Percentiles rank a stretch among this genome's conserved stretches.
Evolutionary conservation across 176 grass and related monocot species (phyloP).

Genomic region (Hsuehochloa calcarea): DNA sequence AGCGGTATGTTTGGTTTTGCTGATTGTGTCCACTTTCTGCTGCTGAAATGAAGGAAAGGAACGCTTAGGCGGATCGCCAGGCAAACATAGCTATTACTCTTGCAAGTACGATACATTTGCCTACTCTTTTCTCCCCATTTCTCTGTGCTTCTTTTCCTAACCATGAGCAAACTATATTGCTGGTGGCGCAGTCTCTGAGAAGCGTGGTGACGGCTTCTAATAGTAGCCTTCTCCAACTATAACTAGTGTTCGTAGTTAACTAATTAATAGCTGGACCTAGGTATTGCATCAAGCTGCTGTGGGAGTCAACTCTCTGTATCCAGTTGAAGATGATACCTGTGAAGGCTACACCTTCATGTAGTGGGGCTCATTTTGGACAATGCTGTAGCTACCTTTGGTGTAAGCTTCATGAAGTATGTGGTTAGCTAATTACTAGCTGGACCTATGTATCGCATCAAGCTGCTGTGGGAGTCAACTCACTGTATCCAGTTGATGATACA

Average conservation of each 20-base stretch:
- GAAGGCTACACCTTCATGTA: too few species aligned
- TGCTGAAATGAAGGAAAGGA: conserved; percentile 51
- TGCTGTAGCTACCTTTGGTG: too few species aligned
- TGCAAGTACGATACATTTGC: conserved; percentile 22
- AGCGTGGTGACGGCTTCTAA: conserved; percentile 47
- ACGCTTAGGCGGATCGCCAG: conserved; percentile 63
- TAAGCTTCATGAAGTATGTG: background rate
- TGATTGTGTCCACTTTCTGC: conserved; percentile 30
- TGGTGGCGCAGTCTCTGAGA: conserved; percentile 46
- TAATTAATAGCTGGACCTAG: background rate
- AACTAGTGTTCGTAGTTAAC: background rate
- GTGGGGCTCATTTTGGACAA: too few species aligned
- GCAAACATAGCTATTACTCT: conserved; percentile 58
- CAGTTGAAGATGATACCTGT: background rate
- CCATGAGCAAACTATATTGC: conserved; percentile 2
- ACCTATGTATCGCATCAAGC: background rate
- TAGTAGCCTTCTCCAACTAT: background rate
- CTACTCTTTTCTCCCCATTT: background rate
- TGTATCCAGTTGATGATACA: background rate
- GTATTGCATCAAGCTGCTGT: background rate
- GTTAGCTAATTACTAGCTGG: background rate
- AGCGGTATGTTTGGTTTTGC: background rate
- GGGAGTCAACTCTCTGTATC: background rate
- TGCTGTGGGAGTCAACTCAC: background rate
- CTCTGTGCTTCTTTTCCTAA: background rate